phyloP scores from a whole-genome alignment of 768 basidiomycete genomes.

The Mrakia frigida region DNA sequence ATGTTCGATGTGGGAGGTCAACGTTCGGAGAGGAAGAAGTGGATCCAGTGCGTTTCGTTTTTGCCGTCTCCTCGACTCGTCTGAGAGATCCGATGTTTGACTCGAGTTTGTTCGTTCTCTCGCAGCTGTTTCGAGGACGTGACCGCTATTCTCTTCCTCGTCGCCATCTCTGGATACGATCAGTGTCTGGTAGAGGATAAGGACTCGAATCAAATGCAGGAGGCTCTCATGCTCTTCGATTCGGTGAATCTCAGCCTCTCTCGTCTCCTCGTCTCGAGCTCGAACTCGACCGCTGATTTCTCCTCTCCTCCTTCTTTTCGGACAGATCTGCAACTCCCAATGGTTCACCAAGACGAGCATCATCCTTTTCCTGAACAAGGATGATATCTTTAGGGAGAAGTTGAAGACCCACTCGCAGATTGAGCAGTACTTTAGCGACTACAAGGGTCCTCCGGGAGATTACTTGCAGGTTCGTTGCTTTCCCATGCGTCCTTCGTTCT shows the following conservation, averaged over 20 bases:
- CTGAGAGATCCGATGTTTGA: constrained; percentile 1
- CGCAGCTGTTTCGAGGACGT: constrained; percentile 78
- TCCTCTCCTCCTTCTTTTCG: background rate
- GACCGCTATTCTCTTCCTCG: constrained; percentile 84
- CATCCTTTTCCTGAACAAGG: constrained; percentile 95
- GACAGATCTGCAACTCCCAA: constrained; percentile 24
- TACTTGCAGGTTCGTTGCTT: constrained; percentile 41
- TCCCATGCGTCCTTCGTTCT: no score
- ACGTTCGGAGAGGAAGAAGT: constrained; percentile 86
- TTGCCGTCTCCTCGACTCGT: background rate
- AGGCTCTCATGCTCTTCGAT: constrained; percentile 33
- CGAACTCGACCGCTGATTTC: background rate
- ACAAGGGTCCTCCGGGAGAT: constrained; percentile 69
- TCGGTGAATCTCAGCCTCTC: no score
- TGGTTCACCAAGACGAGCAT: constrained; percentile 40
- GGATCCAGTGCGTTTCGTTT: constrained; percentile 61
- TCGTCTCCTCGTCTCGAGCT: no score
- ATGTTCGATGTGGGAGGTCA: constrained; percentile 89
- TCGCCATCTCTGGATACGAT: constrained; percentile 77
- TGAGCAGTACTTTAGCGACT: constrained; percentile 86
- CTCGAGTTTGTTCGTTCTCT: background rate
- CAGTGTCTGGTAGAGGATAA: constrained; percentile 80
- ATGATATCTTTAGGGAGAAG: constrained; percentile 78
- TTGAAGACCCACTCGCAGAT: constrained; percentile 68
- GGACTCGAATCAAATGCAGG: constrained; percentile 52